phyloP scores from a whole-genome alignment of 495 filamentous ascomycete genomes.

The Penicillium herquei region DNA sequence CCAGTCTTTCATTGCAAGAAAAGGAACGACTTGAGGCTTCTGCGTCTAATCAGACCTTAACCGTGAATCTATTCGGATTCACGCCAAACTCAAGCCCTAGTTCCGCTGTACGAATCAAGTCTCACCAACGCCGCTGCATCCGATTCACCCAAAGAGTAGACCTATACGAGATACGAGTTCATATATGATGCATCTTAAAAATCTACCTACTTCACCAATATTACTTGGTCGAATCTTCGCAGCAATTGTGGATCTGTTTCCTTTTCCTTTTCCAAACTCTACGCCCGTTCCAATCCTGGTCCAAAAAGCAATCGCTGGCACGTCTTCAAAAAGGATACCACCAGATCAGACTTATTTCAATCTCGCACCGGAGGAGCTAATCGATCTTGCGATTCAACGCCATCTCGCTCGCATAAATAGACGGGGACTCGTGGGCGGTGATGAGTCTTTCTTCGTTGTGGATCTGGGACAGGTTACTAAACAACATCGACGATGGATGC shows the following conservation, averaged over 20 bases:
- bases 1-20: no score
- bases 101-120: no score
- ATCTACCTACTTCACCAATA: neutral
- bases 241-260: neutral
- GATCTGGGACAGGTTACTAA: constrained; percentile 14
- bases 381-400: constrained; percentile 19
- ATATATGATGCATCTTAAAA: neutral
- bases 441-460: constrained; percentile 28
- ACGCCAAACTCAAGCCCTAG: no score
- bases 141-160: no score
- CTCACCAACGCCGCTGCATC: no score
- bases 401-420: constrained; percentile 7
- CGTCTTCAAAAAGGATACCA: neutral
- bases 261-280: neutral
- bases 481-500: constrained; percentile 4
- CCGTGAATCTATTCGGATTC: no score
- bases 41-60: no score
- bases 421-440: constrained; percentile 7
- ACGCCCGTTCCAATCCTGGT: neutral
- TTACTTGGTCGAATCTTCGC: neutral
- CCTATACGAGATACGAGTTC: no score
- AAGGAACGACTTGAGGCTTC: no score
- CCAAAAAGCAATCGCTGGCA: neutral
- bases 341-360: neutral
- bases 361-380: neutral